Evolutionary conservation across 164 flowering plant species (phyloP).

Genomic region (Stephania japonica): DNA sequence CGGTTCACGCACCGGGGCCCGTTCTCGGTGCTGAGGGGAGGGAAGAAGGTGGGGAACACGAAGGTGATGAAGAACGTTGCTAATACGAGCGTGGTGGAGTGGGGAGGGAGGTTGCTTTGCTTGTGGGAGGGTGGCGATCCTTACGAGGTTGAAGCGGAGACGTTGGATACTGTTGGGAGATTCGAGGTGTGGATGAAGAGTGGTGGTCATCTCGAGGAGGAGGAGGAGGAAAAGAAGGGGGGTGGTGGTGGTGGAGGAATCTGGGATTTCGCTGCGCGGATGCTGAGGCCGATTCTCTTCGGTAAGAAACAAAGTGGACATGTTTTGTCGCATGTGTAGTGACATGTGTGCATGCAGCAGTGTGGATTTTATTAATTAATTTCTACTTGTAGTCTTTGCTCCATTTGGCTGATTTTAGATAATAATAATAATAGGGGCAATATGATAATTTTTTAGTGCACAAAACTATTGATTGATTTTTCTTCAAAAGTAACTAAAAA

Average conservation of each 20-base stretch:
- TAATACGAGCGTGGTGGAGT: conserved; percentile 73
- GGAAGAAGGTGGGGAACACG: conserved; percentile 60
- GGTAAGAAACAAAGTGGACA: conserved; percentile 36
- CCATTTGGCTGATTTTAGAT: no score
- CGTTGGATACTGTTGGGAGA: conserved; percentile 68
- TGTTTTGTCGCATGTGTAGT: no score
- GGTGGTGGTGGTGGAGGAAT: conserved; percentile 11
- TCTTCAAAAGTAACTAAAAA: no score
- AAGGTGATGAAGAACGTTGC: conserved; percentile 99
- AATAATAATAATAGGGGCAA: no score
- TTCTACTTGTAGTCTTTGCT: no score
- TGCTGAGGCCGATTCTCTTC: conserved; percentile 65
- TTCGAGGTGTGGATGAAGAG: conserved; percentile 32
- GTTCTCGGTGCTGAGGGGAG: conserved; percentile 80
- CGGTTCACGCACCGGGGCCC: conserved; percentile 85
- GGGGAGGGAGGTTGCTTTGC: conserved; percentile 77
- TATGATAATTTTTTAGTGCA: no score
- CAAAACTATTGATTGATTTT: no score
- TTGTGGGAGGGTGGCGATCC: conserved; percentile 97
- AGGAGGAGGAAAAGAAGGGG: neutral
- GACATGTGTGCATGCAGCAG: no score
- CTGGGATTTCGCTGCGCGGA: conserved; percentile 54
- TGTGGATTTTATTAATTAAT: no score
- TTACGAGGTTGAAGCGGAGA: conserved; percentile 55
- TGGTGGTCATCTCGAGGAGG: conserved; percentile 8